These are phyloP conservation scores for Boletus subcaerulescens DNA, from an alignment of 768 basidiomycete species.

Conservation along the genomic window DNA sequence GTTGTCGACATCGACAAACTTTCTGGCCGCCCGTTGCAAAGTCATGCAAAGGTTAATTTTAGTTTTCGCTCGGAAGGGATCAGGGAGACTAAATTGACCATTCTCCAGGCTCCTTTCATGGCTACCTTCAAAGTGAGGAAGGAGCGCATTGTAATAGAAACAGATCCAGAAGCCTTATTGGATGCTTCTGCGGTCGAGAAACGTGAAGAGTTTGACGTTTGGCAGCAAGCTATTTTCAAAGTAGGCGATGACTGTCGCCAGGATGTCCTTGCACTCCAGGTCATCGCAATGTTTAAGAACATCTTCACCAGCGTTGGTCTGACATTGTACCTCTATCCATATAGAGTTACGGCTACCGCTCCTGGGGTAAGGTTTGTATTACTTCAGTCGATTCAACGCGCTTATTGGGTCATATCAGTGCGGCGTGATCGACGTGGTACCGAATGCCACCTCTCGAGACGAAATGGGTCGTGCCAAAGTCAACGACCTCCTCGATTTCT, in stretches of 20 bases:
- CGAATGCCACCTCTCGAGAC: conserved; percentile 95
- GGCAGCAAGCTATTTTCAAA: conserved; percentile 99
- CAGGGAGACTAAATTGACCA: neutral
- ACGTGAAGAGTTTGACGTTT: conserved; percentile 75
- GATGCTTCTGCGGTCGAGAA: conserved; percentile 58
- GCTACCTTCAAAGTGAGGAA: conserved; percentile 99
- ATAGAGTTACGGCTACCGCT: conserved; percentile 94
- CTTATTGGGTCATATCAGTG: conserved; percentile 54
- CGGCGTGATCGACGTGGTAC: conserved; percentile 97
- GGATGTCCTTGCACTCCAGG: conserved; percentile 93
- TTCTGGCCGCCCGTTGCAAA: conserved; percentile 93
- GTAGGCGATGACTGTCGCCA: conserved; percentile 99
- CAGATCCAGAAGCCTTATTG: conserved; percentile 72
- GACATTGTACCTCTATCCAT: conserved; percentile 89
- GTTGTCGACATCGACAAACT: conserved; percentile 98
- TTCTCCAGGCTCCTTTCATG: conserved; percentile 94
- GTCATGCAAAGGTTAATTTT: conserved; percentile 83
- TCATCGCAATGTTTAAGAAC: conserved; percentile 99
- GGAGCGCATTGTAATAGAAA: conserved; percentile 63
- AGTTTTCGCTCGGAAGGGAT: neutral
- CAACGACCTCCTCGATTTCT: conserved; percentile 93
- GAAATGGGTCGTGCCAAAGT: conserved; percentile 99
- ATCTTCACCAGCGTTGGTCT: conserved; percentile 88
- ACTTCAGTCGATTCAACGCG: neutral
- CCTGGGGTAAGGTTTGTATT: conserved; percentile 69